These are phyloP conservation scores for Pecoramyces ruminantium DNA, from an alignment of 192 early-diverging fungal genomes.

Conservation along the genomic window DNA sequence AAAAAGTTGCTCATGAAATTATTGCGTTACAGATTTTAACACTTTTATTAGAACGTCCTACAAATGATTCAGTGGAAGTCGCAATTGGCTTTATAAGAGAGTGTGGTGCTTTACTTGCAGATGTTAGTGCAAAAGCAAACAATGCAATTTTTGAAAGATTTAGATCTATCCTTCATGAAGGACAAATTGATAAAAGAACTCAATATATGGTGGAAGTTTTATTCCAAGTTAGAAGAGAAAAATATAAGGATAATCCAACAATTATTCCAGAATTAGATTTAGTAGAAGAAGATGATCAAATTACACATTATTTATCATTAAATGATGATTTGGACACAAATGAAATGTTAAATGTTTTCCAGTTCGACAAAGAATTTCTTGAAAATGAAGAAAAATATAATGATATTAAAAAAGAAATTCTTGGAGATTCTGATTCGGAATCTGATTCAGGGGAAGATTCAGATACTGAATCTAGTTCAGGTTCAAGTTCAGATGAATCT, in stretches of 20 bases:
- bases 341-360: constrained; percentile 76
- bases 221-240: constrained; percentile 85
- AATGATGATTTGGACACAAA: constrained; percentile 66
- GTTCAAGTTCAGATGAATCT: not conserved
- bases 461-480: not conserved
- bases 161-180: constrained; percentile 81
- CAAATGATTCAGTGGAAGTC: constrained; percentile 90
- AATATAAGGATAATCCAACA: constrained; percentile 75
- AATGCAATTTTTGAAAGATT: constrained; percentile 84
- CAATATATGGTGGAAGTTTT: constrained; percentile 97
- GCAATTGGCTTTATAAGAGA: constrained; percentile 88
- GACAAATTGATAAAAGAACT: constrained; percentile 79
- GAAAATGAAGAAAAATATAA: constrained; percentile 71
- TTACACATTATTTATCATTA: constrained; percentile 66
- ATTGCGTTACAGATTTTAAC: constrained; percentile 71
- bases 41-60: constrained; percentile 66
- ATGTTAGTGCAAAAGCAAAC: constrained; percentile 52
- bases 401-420: constrained; percentile 49
- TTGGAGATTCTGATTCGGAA: not conserved
- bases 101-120: constrained; percentile 65
- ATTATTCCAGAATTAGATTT: constrained; percentile 61
- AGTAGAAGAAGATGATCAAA: constrained; percentile 90
- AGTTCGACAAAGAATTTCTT: constrained; percentile 56
- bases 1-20: constrained; percentile 73
- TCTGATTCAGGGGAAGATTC: not conserved